phyloP scores from a whole-genome alignment of 2,329 filamentous ascomycete species.

The Epicoccum sorghinum region DNA sequence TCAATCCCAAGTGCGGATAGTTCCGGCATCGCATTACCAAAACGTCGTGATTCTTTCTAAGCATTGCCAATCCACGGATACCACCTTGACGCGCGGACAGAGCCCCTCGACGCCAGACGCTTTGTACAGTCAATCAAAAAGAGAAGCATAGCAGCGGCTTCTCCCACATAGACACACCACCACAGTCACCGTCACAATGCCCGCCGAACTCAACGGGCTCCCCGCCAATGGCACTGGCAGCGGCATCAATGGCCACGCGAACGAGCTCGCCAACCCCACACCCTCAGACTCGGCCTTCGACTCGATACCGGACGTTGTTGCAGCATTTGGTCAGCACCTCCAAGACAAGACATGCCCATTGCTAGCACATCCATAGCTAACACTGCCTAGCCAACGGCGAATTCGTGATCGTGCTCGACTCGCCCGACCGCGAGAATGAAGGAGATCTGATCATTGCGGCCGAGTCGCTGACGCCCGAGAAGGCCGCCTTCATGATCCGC shows the following conservation, averaged over 20 bases:
- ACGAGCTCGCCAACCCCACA: slow-evolving; percentile 28
- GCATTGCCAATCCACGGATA: slow-evolving; percentile 21
- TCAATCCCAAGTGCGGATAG: slow-evolving; percentile 8
- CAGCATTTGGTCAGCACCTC: slow-evolving; percentile 48
- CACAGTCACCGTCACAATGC: slow-evolving; percentile 23
- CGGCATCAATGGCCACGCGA: slow-evolving; percentile 17
- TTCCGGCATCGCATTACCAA: slow-evolving; percentile 35
- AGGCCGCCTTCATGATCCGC: slow-evolving; percentile 96
- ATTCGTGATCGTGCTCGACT: slow-evolving; percentile 96
- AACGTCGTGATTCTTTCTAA: slow-evolving; percentile 26
- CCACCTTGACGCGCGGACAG: slow-evolving; percentile 2
- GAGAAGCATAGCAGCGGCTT: background rate
- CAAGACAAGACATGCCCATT: too few relatives aligned
- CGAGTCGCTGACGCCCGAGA: slow-evolving; percentile 78
- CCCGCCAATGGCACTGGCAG: slow-evolving; percentile 25
- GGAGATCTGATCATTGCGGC: slow-evolving; percentile 97
- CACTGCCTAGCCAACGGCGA: slow-evolving; percentile 63
- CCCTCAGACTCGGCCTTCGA: slow-evolving; percentile 51
- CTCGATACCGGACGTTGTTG: slow-evolving; percentile 54
- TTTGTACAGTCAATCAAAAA: background rate
- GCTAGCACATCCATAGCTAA: slow-evolving; percentile 1
- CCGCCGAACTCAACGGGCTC: slow-evolving; percentile 27
- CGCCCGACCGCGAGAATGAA: slow-evolving; percentile 92
- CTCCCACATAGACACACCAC: background rate
- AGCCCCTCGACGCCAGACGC: background rate